Base-by-base conservation (phyloP, 1,284 basidiomycete species). In the Marasmius fiardii region DNA sequence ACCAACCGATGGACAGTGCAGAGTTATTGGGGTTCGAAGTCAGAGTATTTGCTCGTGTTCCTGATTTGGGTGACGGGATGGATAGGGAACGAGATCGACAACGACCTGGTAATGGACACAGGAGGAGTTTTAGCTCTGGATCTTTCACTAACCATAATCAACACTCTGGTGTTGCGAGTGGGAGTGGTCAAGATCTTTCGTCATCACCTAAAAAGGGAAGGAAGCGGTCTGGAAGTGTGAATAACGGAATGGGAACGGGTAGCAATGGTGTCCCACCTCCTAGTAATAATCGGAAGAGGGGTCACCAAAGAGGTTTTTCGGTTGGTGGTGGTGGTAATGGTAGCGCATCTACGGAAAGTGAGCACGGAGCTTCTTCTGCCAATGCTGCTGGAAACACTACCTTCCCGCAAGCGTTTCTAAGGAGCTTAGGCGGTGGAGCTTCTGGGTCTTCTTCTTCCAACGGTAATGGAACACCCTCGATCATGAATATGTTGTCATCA, bases 1-100 rank as follows among this genome's bases (percentile, higher is more conserved):
- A 90, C 68, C 89, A 92, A 64, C 86, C 91, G 26, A 85, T 94
- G 75, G 85, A 90, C 24, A 73, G 79, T 7, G 86, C 91, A 26
- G 80, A 87, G 61, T 77, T 82, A 52, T 74, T 93, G 35, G 92
- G 89, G 2, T 95, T 92, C 65, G 88, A 92, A 63, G 85, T 92
- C 4, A 82, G 85, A 52, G 79, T 93, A 10, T 86, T 87, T 61
- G 82, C 86, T 52, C 79, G 92, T 14, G 92, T 95, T 26, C 89
- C 88, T 10, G 86, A 92, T 65, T 76, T 77, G 1, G 83, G 83
- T 31, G 81, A 83, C 58, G 83, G 80, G 20, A 76, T 81, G 58
- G 85, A 88, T 65, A 73, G 74, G 37, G 80, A 82, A 24, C 49
- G 55, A 20, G 57, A 61, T 57, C 57, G 57, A 41, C 53, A 57